phyloP scores from a whole-genome alignment of 371 early-diverging fungal genomes.

The Actinomucor elegans region DNA sequence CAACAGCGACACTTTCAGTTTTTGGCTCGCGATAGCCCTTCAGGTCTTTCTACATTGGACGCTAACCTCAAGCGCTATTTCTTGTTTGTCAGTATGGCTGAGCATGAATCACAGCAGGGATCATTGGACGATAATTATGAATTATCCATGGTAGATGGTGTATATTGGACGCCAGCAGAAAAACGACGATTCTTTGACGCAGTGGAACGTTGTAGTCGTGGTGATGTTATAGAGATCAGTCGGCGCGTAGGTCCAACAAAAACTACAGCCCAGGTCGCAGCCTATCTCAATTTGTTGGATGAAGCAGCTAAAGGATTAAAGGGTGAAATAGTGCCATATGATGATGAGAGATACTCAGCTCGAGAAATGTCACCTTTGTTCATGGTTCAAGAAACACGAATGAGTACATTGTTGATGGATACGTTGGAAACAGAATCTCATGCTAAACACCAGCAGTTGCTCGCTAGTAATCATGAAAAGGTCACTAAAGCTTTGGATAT shows the following conservation, averaged over 20 bases:
- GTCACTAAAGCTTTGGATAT: constrained; percentile 1
- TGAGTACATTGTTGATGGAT: background rate
- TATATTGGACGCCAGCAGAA: constrained; percentile 18
- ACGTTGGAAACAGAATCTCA: constrained; percentile 8
- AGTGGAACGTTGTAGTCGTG: constrained; percentile 21
- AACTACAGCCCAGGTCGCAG: constrained; percentile 11
- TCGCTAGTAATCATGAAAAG: background rate
- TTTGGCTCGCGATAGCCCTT: background rate
- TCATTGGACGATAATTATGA: background rate
- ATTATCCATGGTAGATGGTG: constrained; percentile 1
- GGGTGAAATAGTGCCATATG: background rate
- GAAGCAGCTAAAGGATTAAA: background rate
- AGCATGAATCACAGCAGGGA: constrained; percentile 1
- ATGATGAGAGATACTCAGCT: background rate
- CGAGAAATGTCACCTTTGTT: constrained; percentile 18
- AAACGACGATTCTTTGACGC: constrained; percentile 25
- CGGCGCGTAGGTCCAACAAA: constrained; percentile 27
- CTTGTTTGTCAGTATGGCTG: background rate
- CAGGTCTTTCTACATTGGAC: background rate
- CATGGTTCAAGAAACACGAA: constrained; percentile 4
- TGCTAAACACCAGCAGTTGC: constrained; percentile 6
- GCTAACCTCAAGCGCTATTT: background rate
- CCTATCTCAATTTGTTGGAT: constrained; percentile 14
- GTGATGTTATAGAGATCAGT: constrained; percentile 12
- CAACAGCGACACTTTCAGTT: background rate